phyloP scores from a whole-genome alignment of 441 rosid genomes.

The Erodium moschatum region DNA sequence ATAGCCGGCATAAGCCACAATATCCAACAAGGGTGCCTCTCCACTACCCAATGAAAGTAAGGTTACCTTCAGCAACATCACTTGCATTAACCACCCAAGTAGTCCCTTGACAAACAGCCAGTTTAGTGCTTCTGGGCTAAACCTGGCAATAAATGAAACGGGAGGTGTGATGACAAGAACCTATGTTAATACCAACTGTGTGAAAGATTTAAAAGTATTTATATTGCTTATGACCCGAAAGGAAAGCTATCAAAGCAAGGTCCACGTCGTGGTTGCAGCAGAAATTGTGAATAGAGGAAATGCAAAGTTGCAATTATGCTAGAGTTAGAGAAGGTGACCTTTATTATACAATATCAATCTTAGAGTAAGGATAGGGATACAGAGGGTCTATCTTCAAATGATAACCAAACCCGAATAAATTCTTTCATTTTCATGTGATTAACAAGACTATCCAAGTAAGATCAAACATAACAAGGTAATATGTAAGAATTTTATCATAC shows the following conservation, averaged over 20 bases:
- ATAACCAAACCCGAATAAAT: neutral
- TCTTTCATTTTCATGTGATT: neutral
- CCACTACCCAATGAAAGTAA: conserved; percentile 75
- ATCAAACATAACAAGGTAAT: neutral
- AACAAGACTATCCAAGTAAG: neutral
- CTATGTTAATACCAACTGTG: neutral
- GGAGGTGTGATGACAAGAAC: too few species aligned
- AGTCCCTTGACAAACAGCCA: conserved; percentile 81
- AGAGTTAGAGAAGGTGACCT: neutral
- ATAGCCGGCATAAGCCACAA: conserved; percentile 87
- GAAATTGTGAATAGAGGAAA: neutral
- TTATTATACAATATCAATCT: neutral
- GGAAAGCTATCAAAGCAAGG: neutral
- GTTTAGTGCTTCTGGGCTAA: conserved; percentile 73
- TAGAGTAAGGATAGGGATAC: neutral
- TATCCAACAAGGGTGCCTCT: conserved; percentile 79
- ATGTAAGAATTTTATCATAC: conserved; percentile 21
- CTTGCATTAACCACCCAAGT: conserved; percentile 80
- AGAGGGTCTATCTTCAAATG: neutral
- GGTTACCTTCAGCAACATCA: conserved; percentile 62
- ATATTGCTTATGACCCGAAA: neutral
- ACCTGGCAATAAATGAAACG: conserved; percentile 36
- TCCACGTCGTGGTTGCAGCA: neutral
- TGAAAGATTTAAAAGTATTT: too few species aligned
- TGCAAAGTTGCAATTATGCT: neutral